phyloP scores from a whole-genome alignment of 106 monocot genomes.

The Apostasia shenzhenica region DNA sequence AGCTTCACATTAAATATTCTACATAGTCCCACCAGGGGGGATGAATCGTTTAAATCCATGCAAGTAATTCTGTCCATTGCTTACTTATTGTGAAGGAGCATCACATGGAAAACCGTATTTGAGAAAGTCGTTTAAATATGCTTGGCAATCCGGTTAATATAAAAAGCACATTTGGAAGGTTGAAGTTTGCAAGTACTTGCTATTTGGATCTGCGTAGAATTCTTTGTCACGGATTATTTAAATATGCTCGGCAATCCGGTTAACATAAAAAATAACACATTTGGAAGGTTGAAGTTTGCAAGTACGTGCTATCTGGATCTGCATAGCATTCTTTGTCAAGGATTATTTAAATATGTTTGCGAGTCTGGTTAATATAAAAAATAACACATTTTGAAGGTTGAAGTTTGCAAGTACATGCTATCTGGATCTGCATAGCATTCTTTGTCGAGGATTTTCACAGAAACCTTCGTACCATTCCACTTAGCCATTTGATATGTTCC shows the following conservation, averaged over 20 bases:
- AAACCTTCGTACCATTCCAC: slow-evolving; percentile 94
- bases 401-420: slow-evolving; percentile 35
- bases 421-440: slow-evolving; percentile 63
- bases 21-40: no score
- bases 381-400: slow-evolving; percentile 6
- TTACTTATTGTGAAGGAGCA: no score
- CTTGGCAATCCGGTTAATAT: no score
- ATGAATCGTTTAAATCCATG: no score
- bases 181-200: slow-evolving; percentile 29
- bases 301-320: slow-evolving; percentile 66
- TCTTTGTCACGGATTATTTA: slow-evolving; percentile 63
- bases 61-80: no score
- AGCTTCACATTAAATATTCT: no score
- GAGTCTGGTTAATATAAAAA: no score
- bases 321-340: slow-evolving; percentile 64
- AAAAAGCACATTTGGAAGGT: no score
- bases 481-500: slow-evolving; percentile 74
- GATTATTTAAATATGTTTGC: slow-evolving; percentile 14
- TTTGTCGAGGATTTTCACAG: slow-evolving; percentile 82
- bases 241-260: no score
- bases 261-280: slow-evolving; percentile 6
- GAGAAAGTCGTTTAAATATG: no score
- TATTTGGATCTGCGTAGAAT: slow-evolving; percentile 52
- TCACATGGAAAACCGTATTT: no score
- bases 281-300: no score